phyloP scores from a whole-genome alignment of 768 basidiomycete species.

The Tulasnella sp. region DNA sequence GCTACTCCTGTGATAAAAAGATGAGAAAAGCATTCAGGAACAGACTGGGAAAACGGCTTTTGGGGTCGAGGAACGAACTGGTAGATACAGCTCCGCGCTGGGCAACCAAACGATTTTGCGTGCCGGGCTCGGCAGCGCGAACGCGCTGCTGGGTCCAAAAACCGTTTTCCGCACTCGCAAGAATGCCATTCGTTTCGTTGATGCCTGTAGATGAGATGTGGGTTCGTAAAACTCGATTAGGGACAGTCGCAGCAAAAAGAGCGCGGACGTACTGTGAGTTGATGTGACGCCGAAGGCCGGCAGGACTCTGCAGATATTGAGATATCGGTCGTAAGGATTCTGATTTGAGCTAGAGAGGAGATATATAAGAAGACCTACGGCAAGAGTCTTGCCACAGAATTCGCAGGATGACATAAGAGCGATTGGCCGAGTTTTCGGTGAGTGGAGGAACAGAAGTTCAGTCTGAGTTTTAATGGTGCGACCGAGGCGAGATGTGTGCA shows the following conservation, averaged over 20 bases:
- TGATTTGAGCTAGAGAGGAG: background rate
- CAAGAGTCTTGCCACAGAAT: background rate
- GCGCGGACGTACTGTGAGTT: slow-evolving; percentile 1
- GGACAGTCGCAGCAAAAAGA: background rate
- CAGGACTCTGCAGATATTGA: background rate
- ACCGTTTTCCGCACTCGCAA: background rate
- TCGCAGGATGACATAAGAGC: slow-evolving; percentile 9
- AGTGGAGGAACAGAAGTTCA: background rate
- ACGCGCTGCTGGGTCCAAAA: background rate
- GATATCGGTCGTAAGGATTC: background rate
- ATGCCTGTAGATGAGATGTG: background rate
- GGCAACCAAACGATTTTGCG: background rate
- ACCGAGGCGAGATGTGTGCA: background rate
- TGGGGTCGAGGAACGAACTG: background rate
- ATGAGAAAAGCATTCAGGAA: background rate
- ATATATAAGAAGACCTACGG: background rate
- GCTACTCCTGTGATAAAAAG: background rate
- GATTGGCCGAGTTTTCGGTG: no score
- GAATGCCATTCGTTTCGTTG: background rate
- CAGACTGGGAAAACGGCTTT: background rate
- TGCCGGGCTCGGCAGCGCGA: background rate
- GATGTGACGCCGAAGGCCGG: background rate
- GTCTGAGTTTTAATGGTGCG: slow-evolving; percentile 4
- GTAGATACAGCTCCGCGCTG: background rate
- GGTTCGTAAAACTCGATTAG: background rate